Base-by-base conservation (phyloP, 1,284 basidiomycete species). In the Ustilago esculenta region DNA sequence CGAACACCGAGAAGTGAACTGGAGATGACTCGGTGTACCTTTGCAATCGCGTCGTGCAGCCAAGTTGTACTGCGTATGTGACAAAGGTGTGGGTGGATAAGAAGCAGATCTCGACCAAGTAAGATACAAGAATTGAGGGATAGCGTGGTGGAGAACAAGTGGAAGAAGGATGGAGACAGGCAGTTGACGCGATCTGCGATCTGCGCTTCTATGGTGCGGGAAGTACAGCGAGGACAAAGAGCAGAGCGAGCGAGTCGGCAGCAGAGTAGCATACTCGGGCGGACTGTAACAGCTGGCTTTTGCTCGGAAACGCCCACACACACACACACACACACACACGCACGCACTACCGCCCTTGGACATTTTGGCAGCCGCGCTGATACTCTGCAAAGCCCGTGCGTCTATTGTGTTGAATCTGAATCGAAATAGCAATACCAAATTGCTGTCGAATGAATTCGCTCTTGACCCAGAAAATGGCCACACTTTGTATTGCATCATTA, bases 311-410 rank as follows among this genome's bases (percentile, higher is more conserved):
- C n/a, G n/a, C n/a, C n/a, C n/a, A n/a, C n/a, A n/a, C n/a, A n/a
- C n/a, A n/a, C n/a, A n/a, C n/a, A n/a, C n/a, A 41, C 39, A 41
- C 39, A 24, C 39, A 41, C 39, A 41, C 12, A 21, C 39, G 39
- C 39, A 25, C 10, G n/a, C n/a, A n/a, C n/a, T n/a, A n/a, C n/a
- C n/a, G n/a, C n/a, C n/a, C n/a, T n/a, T n/a, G n/a, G n/a, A 3
- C 36, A 18, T 37, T 20, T 5, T 8, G 10, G 17, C n/a, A 20
- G 36, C 36, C 36, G 5, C 36, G 36, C 36, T 37, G n/a, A n/a
- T n/a, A n/a, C n/a, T n/a, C n/a, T 29, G 27, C 27, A 12, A 29
- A 29, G 27, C 27, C 27, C 27, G 27, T 29, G 27, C 27, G 27
- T 6, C 27, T n/a, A 35, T 14, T 15, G 33, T 35, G 17, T 18